These are phyloP conservation scores for Tylopilus cervinicoccineus DNA, from an alignment of 768 basidiomycete genomes.

Conservation along the genomic window DNA sequence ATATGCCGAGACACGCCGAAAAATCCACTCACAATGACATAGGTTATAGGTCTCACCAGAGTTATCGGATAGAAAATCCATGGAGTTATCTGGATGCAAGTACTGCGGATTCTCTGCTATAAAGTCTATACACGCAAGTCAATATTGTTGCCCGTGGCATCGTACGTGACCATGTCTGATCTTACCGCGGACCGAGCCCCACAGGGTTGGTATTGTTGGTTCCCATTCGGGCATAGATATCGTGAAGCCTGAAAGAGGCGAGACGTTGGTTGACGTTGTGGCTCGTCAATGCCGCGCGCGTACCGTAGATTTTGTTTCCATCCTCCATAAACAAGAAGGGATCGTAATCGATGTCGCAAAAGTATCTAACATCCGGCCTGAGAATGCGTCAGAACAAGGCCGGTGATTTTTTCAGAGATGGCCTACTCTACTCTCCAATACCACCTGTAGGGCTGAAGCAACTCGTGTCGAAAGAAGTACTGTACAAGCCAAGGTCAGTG, in stretches of 20 bases:
- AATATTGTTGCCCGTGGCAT: conserved; percentile 34
- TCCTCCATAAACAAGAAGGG: conserved; percentile 58
- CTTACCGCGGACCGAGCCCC: conserved; percentile 53
- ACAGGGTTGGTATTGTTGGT: conserved; percentile 60
- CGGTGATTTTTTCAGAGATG: background rate
- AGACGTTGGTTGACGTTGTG: background rate
- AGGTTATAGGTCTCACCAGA: conserved; percentile 59
- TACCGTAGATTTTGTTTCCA: conserved; percentile 48
- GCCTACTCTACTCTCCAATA: conserved; percentile 62
- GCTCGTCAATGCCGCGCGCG: background rate
- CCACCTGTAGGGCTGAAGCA: conserved; percentile 51
- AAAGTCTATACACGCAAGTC: conserved; percentile 46
- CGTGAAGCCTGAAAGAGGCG: conserved; percentile 45
- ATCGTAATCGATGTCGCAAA: conserved; percentile 47
- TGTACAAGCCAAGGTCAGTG: conserved; percentile 19
- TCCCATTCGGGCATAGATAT: conserved; percentile 62
- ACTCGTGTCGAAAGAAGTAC: conserved; percentile 55
- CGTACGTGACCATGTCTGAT: conserved; percentile 27
- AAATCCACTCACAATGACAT: conserved; percentile 52
- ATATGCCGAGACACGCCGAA: background rate
- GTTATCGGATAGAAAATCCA: conserved; percentile 65
- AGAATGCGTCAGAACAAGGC: background rate
- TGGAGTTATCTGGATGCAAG: conserved; percentile 52
- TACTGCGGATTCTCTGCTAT: conserved; percentile 50
- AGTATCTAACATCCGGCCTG: conserved; percentile 51